Evolutionary conservation across 2,329 filamentous ascomycete species (phyloP).

Genomic region (Pseudocercospora pini-densiflorae): DNA sequence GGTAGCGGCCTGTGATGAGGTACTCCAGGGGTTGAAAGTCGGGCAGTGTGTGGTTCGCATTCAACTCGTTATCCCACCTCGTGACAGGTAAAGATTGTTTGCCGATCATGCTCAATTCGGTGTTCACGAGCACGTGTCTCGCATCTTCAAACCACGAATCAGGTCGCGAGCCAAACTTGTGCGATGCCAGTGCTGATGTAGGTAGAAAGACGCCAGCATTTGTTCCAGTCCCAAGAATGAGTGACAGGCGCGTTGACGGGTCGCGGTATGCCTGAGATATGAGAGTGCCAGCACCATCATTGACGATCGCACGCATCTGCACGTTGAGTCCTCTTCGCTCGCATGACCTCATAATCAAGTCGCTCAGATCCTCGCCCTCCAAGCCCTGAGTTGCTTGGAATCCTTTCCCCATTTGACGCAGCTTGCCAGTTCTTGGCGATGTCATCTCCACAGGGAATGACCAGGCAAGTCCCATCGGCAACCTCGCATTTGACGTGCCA

Average conservation of each 20-base stretch:
- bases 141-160: slow-evolving; percentile 60
- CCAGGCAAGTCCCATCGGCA: slow-evolving; percentile 67
- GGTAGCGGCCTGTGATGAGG: slow-evolving; percentile 65
- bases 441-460: slow-evolving; percentile 70
- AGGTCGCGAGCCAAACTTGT: slow-evolving; percentile 62
- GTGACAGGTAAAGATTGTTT: slow-evolving; percentile 62
- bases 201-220: slow-evolving; percentile 68
- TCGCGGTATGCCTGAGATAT: slow-evolving; percentile 67
- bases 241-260: slow-evolving; percentile 63
- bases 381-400: slow-evolving; percentile 64
- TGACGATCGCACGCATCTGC: slow-evolving; percentile 65
- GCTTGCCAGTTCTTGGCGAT: slow-evolving; percentile 59
- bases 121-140: slow-evolving; percentile 67
- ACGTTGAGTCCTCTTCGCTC: slow-evolving; percentile 59
- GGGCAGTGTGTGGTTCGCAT: slow-evolving; percentile 59
- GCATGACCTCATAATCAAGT: slow-evolving; percentile 64
- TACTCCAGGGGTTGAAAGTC: slow-evolving; percentile 70
- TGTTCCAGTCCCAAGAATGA: slow-evolving; percentile 68
- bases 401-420: slow-evolving; percentile 69
- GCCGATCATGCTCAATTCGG: slow-evolving; percentile 69
- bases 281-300: slow-evolving; percentile 66
- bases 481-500: slow-evolving; percentile 40
- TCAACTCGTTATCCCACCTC: slow-evolving; percentile 65
- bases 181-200: slow-evolving; percentile 55
- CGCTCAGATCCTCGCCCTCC: slow-evolving; percentile 62